Evolutionary conservation across 2,329 filamentous ascomycete genomes (phyloP).

Genomic region (Fusarium pseudonygamai): DNA sequence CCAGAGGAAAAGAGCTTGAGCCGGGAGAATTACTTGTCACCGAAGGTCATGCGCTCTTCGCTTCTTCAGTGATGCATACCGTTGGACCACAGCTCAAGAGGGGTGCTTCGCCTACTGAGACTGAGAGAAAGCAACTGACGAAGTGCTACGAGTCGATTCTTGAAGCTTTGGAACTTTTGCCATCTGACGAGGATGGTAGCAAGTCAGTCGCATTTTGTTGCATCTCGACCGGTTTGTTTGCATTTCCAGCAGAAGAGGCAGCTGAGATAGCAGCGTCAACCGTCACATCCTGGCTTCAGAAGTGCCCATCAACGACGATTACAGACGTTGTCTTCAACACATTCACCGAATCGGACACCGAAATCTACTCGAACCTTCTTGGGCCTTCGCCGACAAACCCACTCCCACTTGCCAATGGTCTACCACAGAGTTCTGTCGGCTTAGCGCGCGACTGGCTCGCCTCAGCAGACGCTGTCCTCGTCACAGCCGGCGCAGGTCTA

Average conservation of each 20-base stretch:
- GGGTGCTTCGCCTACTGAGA: not conserved
- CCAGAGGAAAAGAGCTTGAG: not conserved
- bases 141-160: conserved; percentile 30
- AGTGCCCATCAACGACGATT: conserved; percentile 14
- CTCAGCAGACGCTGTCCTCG: conserved; percentile 31
- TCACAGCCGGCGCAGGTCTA: conserved; percentile 36
- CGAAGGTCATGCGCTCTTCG: conserved; percentile 9
- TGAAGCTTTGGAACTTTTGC: not conserved
- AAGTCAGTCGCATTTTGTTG: conserved; percentile 36
- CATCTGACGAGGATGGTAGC: not conserved
- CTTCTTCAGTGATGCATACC: conserved; percentile 25
- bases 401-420: accelerated
- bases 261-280: conserved; percentile 23
- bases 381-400: accelerated
- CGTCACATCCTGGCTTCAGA: conserved; percentile 13
- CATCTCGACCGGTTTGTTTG: conserved; percentile 35
- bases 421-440: not conserved
- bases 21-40: conserved; percentile 29
- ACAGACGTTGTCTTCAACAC: conserved; percentile 38
- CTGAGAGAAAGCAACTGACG: not conserved
- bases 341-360: conserved; percentile 26
- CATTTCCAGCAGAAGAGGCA: conserved; percentile 32
- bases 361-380: conserved; percentile 20
- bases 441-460: conserved; percentile 23
- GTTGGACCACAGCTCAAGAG: conserved; percentile 28